phyloP scores from a whole-genome alignment of 2,329 filamentous ascomycete genomes.

The Alternaria arbusti region DNA sequence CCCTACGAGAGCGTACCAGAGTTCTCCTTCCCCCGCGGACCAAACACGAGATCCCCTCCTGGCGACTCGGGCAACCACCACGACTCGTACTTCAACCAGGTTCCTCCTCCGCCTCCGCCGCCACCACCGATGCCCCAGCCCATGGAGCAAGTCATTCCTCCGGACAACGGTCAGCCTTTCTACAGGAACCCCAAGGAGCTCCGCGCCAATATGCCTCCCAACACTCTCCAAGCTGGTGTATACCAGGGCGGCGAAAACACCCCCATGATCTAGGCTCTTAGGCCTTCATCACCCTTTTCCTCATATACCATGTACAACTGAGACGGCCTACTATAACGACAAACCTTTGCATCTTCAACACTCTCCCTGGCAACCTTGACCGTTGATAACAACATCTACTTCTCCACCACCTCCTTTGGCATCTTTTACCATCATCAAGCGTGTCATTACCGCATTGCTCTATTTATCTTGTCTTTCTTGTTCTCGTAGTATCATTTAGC shows the following conservation, averaged over 20 bases:
- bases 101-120: slow-evolving; percentile 47
- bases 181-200: slow-evolving; percentile 55
- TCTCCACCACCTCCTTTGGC: slow-evolving; percentile 13
- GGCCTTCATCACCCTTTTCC: not conserved
- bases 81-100: slow-evolving; percentile 36
- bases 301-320: slow-evolving; percentile 17
- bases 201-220: slow-evolving; percentile 58
- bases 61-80: slow-evolving; percentile 30
- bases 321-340: slow-evolving; percentile 40
- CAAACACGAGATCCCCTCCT: slow-evolving; percentile 35
- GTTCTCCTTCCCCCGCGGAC: slow-evolving; percentile 34
- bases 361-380: slow-evolving; percentile 23
- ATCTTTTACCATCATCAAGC: slow-evolving; percentile 23
- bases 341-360: slow-evolving; percentile 26
- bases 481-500: slow-evolving; percentile 34
- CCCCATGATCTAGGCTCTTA: slow-evolving; percentile 42
- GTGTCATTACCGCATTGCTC: slow-evolving; percentile 25
- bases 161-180: slow-evolving; percentile 34
- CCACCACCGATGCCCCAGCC: slow-evolving; percentile 41
- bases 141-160: slow-evolving; percentile 52
- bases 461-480: slow-evolving; percentile 14
- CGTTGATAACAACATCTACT: not conserved
- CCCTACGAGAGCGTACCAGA: slow-evolving; percentile 55
- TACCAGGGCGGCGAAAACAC: slow-evolving; percentile 38
- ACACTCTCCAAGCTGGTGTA: slow-evolving; percentile 53